Evolutionary conservation across 352 stramenopile species (phyloP), one percentile per base, ranked within the genome.

Genomic region (Phytophthora rubi): DNA sequence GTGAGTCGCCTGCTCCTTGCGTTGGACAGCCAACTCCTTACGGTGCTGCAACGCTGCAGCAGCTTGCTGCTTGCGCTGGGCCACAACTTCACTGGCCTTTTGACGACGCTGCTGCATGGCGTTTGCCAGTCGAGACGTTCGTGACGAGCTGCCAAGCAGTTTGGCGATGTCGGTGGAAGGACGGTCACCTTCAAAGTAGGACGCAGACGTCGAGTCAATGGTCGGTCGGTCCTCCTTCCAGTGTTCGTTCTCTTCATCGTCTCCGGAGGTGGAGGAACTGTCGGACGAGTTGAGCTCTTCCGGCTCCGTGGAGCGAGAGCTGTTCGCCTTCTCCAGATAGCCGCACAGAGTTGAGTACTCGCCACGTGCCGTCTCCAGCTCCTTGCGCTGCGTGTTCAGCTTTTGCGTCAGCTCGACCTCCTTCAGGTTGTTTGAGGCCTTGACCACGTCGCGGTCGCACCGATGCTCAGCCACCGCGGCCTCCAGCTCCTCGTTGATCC

Each of bases 401-500:
- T 86, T 80, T 39, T 89, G 85, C 60, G 74, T 82, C 44, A 92
- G 45, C 37, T 92, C 81, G 4, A 87, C 71, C 55, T 83, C 73
- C 48, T 83, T 82, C 6, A 90, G 59, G 39, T 82, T 78, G 61
- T 78, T 88, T 3, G 82, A 86, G 15, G 82, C 82, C n/a, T 81
- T 71, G 6, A 90, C 37, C 26, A 91, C 80, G 12, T 91, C 75
- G 37, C 80, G 73, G 33, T 91, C 78, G 45, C 76, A 86, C 7
- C 75, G 75, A 64, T 80, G 85, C 65, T 92, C 85, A 9, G 75
- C 74, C 65, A 90, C 82, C 32, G 86, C 73, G 7, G 71, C 69
- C 55, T 92, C 77, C 28, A 92, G 57, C 61, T 91, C 81, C 45
- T 82, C 68, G 68, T 91, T 92, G 12, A 65, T 76, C 59, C 82